Percentiles rank a stretch among this genome's conserved stretches.
These are phyloP conservation scores for Lyophyllum semitale DNA, from an alignment of 768 basidiomycete genomes.

Conservation along the genomic window DNA sequence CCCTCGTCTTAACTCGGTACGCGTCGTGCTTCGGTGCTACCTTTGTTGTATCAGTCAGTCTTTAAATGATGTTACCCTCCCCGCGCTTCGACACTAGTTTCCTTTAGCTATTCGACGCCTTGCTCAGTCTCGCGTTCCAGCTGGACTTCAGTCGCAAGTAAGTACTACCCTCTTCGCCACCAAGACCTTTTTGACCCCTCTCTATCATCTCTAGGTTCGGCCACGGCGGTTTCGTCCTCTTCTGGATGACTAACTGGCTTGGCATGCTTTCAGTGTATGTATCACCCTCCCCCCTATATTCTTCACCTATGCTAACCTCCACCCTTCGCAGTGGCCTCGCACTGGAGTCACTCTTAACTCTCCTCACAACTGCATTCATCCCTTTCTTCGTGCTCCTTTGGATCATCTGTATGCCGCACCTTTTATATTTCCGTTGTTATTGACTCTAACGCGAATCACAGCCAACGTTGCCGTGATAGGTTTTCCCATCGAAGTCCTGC, in stretches of 20 bases:
- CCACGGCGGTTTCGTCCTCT: constrained; percentile 55
- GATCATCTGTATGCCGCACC: constrained; percentile 55
- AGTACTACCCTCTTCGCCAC: not conserved
- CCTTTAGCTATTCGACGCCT: constrained; percentile 53
- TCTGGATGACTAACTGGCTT: constrained; percentile 67
- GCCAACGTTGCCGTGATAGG: constrained; percentile 59
- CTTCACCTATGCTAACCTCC: not conserved
- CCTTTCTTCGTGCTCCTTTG: constrained; percentile 64
- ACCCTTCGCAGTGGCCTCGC: constrained; percentile 52
- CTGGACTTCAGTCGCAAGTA: constrained; percentile 53
- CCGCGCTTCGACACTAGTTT: not conserved
- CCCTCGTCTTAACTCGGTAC: constrained; percentile 34
- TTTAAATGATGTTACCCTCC: not conserved
- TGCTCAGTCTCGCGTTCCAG: constrained; percentile 61
- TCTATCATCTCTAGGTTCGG: constrained; percentile 37
- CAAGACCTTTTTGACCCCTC: too few species aligned
- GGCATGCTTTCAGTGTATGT: constrained; percentile 60
- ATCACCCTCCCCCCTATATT: not conserved
- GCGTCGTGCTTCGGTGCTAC: constrained; percentile 29
- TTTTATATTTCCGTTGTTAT: not conserved
- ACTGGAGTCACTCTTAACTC: constrained; percentile 57
- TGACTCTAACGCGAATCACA: constrained; percentile 15
- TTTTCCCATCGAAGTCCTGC: constrained; percentile 52
- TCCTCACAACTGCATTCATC: constrained; percentile 53
- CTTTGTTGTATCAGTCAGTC: constrained; percentile 38